phyloP scores from a whole-genome alignment of 345 rosid species.

The Populus tremula region DNA sequence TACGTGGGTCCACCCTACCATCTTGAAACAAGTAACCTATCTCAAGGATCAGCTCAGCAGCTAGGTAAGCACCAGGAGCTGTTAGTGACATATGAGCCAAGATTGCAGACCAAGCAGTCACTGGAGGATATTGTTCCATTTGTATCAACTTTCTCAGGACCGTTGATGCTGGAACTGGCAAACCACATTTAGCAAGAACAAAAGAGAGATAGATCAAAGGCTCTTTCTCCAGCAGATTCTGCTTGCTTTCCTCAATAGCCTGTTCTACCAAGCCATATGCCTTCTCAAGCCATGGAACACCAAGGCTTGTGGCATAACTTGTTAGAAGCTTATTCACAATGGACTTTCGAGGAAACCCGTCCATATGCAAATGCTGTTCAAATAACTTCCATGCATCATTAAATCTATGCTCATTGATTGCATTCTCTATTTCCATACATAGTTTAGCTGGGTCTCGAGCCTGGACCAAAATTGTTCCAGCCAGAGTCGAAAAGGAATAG shows the following conservation, averaged over 20 bases:
- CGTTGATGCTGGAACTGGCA: conserved; percentile 71
- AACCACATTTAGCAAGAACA: conserved; percentile 66
- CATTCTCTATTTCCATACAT: conserved; percentile 53
- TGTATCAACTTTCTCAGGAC: conserved; percentile 66
- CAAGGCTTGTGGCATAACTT: conserved; percentile 60
- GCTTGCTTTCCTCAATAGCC: conserved; percentile 68
- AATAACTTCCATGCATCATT: conserved; percentile 62
- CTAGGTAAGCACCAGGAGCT: conserved; percentile 73
- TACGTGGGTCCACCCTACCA: conserved; percentile 76
- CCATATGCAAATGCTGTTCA: conserved; percentile 78
- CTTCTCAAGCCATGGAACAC: conserved; percentile 56
- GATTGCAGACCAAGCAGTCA: conserved; percentile 70
- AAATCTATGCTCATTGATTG: conserved; percentile 52
- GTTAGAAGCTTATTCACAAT: conserved; percentile 56
- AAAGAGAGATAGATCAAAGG: conserved; percentile 70
- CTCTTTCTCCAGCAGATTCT: conserved; percentile 68
- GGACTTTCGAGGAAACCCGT: conserved; percentile 76
- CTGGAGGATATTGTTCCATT: conserved; percentile 70
- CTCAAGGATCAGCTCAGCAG: conserved; percentile 84
- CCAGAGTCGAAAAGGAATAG: conserved; percentile 38
- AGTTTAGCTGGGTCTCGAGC: conserved; percentile 77
- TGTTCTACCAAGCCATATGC: conserved; percentile 62
- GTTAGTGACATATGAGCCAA: conserved; percentile 69
- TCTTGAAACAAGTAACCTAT: conserved; percentile 76
- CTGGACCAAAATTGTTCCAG: conserved; percentile 67